Conservation (phyloP, 1,284 basidiomycete genomes). For the Somion occarium region DNA sequence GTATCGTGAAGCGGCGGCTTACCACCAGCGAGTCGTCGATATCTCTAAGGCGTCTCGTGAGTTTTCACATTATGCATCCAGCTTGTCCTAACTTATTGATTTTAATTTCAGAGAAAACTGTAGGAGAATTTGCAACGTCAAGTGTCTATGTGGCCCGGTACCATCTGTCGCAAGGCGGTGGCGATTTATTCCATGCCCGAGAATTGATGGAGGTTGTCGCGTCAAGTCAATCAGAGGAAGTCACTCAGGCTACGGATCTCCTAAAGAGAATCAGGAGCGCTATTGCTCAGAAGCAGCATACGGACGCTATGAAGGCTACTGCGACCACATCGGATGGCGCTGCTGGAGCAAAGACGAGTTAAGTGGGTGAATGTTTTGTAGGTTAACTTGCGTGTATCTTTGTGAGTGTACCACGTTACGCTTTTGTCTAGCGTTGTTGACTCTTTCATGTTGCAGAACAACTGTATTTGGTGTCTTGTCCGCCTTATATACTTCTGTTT, state of each 20-base stretch:
- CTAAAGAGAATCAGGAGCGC: slow-evolving; percentile 47
- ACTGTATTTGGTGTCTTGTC: too few relatives aligned
- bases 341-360: too few relatives aligned
- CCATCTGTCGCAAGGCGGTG: slow-evolving; percentile 57
- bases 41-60: slow-evolving; percentile 59
- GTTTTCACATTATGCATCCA: background rate
- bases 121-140: slow-evolving; percentile 76
- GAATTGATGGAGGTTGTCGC: slow-evolving; percentile 72
- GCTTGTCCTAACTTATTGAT: slow-evolving; percentile 6
- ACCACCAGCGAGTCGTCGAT: slow-evolving; percentile 72
- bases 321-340: too few relatives aligned
- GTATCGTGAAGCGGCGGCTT: slow-evolving; percentile 58
- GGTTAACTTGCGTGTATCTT: too few relatives aligned
- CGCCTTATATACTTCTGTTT: too few relatives aligned
- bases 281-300: slow-evolving; percentile 12
- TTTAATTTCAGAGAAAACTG: slow-evolving; percentile 47
- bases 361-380: too few relatives aligned
- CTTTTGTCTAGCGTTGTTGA: too few relatives aligned
- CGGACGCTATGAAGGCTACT: slow-evolving; percentile 4
- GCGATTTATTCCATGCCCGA: slow-evolving; percentile 56
- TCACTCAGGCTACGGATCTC: slow-evolving; percentile 57
- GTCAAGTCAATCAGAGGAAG: slow-evolving; percentile 73
- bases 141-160: slow-evolving; percentile 77
- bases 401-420: too few relatives aligned
- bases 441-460: too few relatives aligned